phyloP scores from a whole-genome alignment of 2,329 filamentous ascomycete species.

The Trichoderma gracile region DNA sequence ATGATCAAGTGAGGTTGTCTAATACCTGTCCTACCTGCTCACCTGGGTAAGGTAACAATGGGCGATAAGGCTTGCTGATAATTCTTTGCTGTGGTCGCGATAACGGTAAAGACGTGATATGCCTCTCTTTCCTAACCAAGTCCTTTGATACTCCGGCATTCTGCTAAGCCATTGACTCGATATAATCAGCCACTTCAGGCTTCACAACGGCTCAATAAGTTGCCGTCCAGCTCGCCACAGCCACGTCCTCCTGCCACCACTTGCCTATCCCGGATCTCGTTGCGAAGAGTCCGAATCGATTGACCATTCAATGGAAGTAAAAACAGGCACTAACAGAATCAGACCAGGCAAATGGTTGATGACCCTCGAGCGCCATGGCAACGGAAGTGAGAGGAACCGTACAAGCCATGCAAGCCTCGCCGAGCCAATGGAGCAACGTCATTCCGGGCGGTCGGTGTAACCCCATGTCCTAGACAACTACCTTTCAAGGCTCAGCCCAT shows the following conservation, averaged over 20 bases:
- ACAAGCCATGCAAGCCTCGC: slow-evolving; percentile 3
- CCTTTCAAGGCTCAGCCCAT: neutral
- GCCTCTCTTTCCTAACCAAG: no score
- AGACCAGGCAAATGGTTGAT: neutral
- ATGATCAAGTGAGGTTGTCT: no score
- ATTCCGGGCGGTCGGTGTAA: slow-evolving; percentile 7
- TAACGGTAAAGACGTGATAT: neutral
- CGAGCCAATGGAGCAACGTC: slow-evolving; percentile 7
- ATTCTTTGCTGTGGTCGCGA: neutral
- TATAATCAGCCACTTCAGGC: neutral
- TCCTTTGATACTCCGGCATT: no score
- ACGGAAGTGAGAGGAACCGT: neutral
- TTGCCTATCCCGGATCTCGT: neutral
- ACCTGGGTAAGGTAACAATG: no score
- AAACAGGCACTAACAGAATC: neutral
- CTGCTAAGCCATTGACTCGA: neutral
- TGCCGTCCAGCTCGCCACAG: neutral
- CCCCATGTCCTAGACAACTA: slow-evolving; percentile 10
- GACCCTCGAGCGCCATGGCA: neutral
- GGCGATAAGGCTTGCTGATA: neutral
- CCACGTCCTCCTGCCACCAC: neutral
- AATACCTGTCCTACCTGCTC: no score
- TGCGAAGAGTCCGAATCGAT: neutral
- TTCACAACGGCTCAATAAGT: slow-evolving; percentile 11
- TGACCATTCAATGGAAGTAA: neutral